Evolutionary conservation across 2,329 filamentous ascomycete genomes (phyloP), one percentile per base, ranked within the genome.

Genomic region (Pleoardoris graminearum): DNA sequence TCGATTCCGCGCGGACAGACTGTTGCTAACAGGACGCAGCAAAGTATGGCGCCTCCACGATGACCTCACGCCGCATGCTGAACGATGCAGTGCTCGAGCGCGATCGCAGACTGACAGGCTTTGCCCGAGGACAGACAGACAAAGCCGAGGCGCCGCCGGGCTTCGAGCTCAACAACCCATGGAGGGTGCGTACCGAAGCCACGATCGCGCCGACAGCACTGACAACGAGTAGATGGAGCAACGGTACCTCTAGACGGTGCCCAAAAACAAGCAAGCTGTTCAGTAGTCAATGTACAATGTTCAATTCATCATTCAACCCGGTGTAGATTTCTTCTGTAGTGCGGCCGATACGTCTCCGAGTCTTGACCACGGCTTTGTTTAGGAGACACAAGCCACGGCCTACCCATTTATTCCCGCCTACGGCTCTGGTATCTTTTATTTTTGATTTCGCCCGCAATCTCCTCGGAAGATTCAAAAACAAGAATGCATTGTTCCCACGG

Each of bases 161-260:
- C 55, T 87, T 87, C 74, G 84, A 86, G 73, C 69, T 86, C 66
- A 87, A 81, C 80, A 86, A 85, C 74, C 82, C 82, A 58, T 87
- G 85, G 85, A 84, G 81, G 80, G 84, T 86, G 79, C 53, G 80
- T 69, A 53, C 29, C 8, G 23, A 12, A 8, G 29, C 30, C 42
- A 17, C 12, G n/a, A 22, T 35, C 32, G 10, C 12, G n/a, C n/a
- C 12, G 39, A 16, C 43, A 33, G 29, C 52, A 54, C 69, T 74
- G 55, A 75, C 61, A 37, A 21, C 8, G 16, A 27, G 38, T 58
- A 75, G 73, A 64, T 71, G 60, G 73, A 75, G 67, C 61, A 64
- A 51, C 70, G 73, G 54, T 73, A 69, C 61, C 21, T 70, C 37
- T 75, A 68, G 59, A 59, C 55, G 46, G 44, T 41, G 43, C 50